phyloP scores from a whole-genome alignment of 306 rosid species.

The Casuarina cunninghamiana region DNA sequence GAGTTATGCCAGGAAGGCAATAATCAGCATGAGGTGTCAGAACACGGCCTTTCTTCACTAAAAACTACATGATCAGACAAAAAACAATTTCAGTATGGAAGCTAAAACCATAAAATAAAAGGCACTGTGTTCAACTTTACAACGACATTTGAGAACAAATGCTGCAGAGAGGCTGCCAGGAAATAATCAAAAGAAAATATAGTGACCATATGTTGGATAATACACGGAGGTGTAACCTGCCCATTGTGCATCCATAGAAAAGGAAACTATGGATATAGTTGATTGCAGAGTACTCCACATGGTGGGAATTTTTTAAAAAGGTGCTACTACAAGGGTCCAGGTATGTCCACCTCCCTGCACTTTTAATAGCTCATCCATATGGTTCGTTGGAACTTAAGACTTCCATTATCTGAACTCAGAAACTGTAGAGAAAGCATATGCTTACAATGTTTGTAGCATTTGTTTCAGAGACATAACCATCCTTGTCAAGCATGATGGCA shows the following conservation, averaged over 20 bases:
- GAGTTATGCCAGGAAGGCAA: slow-evolving; percentile 87
- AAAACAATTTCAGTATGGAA: slow-evolving; percentile 1
- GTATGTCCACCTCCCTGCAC: neutral
- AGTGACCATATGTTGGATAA: neutral
- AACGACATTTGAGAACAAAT: neutral
- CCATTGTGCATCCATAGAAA: neutral
- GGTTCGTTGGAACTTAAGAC: neutral
- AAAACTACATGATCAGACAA: slow-evolving; percentile 50
- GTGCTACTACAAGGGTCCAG: neutral
- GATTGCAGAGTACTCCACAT: neutral
- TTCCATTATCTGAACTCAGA: neutral
- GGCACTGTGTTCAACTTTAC: neutral
- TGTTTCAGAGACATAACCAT: slow-evolving; percentile 86
- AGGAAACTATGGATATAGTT: slow-evolving; percentile 3
- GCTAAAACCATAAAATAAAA: neutral
- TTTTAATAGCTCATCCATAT: slow-evolving; percentile 12
- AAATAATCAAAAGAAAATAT: neutral
- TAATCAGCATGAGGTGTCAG: slow-evolving; percentile 86
- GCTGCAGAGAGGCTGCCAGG: slow-evolving; percentile 3
- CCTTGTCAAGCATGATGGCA: slow-evolving; percentile 87
- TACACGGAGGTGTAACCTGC: slow-evolving; percentile 12
- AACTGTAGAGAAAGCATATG: slow-evolving; percentile 25
- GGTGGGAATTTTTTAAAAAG: neutral
- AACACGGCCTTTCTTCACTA: slow-evolving; percentile 72
- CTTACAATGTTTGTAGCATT: slow-evolving; percentile 87